A percentile compares a stretch with the other conserved stretches of the same genome.
Conservation (phyloP, 2,329 filamentous ascomycete species). For the Alternaria atra region DNA sequence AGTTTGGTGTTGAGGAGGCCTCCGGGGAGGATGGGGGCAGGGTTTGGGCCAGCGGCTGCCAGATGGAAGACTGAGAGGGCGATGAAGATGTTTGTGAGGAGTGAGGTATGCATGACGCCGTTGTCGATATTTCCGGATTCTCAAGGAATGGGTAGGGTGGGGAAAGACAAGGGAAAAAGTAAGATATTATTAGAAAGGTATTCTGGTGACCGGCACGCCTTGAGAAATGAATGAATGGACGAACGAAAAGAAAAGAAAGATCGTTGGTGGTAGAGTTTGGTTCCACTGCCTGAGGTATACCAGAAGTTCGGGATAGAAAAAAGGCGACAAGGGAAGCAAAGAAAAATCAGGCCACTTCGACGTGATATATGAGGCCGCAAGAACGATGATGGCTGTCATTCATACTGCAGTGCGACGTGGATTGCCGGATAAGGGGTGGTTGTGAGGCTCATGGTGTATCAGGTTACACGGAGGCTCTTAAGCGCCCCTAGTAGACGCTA, state of each 20-base stretch:
- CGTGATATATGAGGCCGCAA: slow-evolving; percentile 42
- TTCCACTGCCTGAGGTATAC: slow-evolving; percentile 33
- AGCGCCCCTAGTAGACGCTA: slow-evolving; percentile 32
- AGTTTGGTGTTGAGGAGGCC: slow-evolving; percentile 23
- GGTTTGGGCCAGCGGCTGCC: slow-evolving; percentile 20
- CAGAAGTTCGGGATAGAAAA: slow-evolving; percentile 21
- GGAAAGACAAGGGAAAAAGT: not conserved
- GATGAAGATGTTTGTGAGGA: slow-evolving; percentile 39
- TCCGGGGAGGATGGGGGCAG: slow-evolving; percentile 15
- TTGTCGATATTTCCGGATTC: not conserved
- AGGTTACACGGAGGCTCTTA: slow-evolving; percentile 31
- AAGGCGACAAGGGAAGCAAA: slow-evolving; percentile 29
- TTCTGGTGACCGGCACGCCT: slow-evolving; percentile 43
- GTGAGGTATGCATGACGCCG: slow-evolving; percentile 30
- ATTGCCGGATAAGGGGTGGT: slow-evolving; percentile 35
- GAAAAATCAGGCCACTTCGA: slow-evolving; percentile 44
- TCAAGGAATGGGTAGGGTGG: no score
- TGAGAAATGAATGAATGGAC: slow-evolving; percentile 27
- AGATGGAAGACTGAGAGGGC: slow-evolving; percentile 37
- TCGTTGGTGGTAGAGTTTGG: slow-evolving; percentile 12
- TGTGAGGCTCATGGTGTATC: slow-evolving; percentile 41
- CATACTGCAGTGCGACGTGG: slow-evolving; percentile 42
- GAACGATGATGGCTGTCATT: slow-evolving; percentile 29
- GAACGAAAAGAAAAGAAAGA: slow-evolving; percentile 22
- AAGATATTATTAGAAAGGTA: slow-evolving; percentile 23